Evolutionary conservation across 331 rosid species (phyloP).

Genomic region (Malus hybrid): DNA sequence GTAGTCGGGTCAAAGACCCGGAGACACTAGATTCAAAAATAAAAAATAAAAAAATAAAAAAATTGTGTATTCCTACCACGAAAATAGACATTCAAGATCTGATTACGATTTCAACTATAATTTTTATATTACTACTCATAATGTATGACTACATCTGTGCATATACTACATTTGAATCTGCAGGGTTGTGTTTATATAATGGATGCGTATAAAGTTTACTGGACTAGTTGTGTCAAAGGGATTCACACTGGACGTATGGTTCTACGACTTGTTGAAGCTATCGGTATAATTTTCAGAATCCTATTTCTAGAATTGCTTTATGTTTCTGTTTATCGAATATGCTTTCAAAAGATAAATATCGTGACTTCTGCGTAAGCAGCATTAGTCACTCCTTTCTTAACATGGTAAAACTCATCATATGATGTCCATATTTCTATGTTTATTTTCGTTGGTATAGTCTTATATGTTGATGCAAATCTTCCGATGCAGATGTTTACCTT

Average conservation of each 20-base stretch:
- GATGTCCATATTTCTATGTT: neutral
- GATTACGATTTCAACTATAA: neutral
- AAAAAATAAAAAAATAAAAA: no score
- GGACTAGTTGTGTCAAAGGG: constrained; percentile 95
- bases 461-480: neutral
- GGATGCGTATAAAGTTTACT: constrained; percentile 87
- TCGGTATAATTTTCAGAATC: constrained; percentile 42
- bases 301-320: neutral
- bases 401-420: neutral
- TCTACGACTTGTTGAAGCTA: constrained; percentile 90
- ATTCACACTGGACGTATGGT: constrained; percentile 90
- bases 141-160: constrained; percentile 6
- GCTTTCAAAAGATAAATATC: neutral
- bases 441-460: neutral
- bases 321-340: neutral
- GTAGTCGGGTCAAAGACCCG: no score
- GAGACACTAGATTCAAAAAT: no score
- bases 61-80: neutral
- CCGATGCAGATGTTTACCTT: constrained; percentile 86
- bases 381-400: neutral
- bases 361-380: neutral
- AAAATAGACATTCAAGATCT: no score
- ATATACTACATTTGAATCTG: constrained; percentile 7
- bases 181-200: constrained; percentile 80
- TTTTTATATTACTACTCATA: no score